These are phyloP conservation scores for Phallus indusiatus DNA, from an alignment of 768 basidiomycete genomes.

Conservation along the genomic window DNA sequence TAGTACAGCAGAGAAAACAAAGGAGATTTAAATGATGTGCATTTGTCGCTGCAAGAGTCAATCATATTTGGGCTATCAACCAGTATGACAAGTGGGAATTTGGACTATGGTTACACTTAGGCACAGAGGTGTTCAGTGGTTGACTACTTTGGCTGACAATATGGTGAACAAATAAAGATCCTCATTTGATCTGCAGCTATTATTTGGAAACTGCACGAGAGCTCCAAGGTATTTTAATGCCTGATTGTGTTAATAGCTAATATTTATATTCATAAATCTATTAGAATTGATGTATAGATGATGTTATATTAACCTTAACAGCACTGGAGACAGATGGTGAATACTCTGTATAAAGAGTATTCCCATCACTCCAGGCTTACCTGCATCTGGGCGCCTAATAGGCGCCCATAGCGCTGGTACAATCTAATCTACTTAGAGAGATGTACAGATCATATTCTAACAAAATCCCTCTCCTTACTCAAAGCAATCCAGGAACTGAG, in stretches of 20 bases:
- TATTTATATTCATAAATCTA: too few species aligned
- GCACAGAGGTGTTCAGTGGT: slow-evolving; percentile 28
- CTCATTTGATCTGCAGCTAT: slow-evolving; percentile 21
- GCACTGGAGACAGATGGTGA: too few species aligned
- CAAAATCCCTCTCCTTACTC: slow-evolving; percentile 32
- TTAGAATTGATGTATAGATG: too few species aligned
- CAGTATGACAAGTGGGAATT: slow-evolving; percentile 43
- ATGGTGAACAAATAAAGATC: slow-evolving; percentile 32
- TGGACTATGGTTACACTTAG: slow-evolving; percentile 27
- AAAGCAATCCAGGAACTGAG: slow-evolving; percentile 30
- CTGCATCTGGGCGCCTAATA: too few species aligned
- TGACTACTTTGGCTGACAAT: slow-evolving; percentile 27
- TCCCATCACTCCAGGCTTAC: too few species aligned
- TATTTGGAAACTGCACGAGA: slow-evolving; percentile 23
- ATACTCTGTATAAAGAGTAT: too few species aligned
- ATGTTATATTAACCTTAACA: too few species aligned
- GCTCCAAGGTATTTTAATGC: slow-evolving; percentile 13
- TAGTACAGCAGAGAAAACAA: slow-evolving; percentile 13
- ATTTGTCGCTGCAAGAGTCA: slow-evolving; percentile 34
- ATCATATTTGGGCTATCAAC: slow-evolving; percentile 27
- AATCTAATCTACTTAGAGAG: too few species aligned
- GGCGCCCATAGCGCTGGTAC: too few species aligned
- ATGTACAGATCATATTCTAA: too few species aligned
- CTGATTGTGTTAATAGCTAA: slow-evolving; percentile 9
- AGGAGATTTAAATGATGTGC: slow-evolving; percentile 18